Base-by-base conservation (phyloP, 805 yeast species). In the Henningerozyma blattae region DNA sequence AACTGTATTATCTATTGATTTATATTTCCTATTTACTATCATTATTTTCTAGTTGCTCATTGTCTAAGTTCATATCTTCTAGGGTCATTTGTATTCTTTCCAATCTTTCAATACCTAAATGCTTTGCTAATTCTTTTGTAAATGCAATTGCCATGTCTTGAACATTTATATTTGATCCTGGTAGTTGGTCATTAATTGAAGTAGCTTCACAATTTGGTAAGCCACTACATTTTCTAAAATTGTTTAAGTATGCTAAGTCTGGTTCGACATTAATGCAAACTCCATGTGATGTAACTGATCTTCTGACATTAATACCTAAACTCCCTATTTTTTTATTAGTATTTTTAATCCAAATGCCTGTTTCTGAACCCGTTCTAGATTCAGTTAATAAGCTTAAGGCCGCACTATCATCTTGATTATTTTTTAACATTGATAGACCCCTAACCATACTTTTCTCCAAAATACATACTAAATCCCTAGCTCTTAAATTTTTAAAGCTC, bases 201-300 rank as follows among this genome's bases (percentile, higher is more conserved):
- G 80, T 72, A 18, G 81, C 79, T n/a, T 45, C 44, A 28, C 68
- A 67, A 5, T 69, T 72, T 0, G 79, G 73, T 22, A 87, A 61
- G 1, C 97, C 97, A n/a, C n/a, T n/a, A 61, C 98, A 91, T 68
- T 94, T 83, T 4, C 74, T 77, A 41, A 83, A 72, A 20, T 65
- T 63, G 39, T 84, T 78, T 45, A 89, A 67, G 57, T 68, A 81
- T 26, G 71, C 65, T 29, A 85, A 64, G 47, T 86, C 86, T 1
- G 94, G 85, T 22, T 50, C 40, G 3, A 82, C 77, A 50, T 91
- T 91, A 29, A 91, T 67, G 1, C 89, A 83, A 13, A 89, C 65
- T 0, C 99, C 98, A 59, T 87, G 95, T 1, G 91, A 75, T 0
- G 96, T 84, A 22, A 91, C 68, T 10, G 81, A 75, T 37, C 95